These are phyloP conservation scores for Lipomyces sp. DNA, from an alignment of 805 yeast species.

Conservation along the genomic window DNA sequence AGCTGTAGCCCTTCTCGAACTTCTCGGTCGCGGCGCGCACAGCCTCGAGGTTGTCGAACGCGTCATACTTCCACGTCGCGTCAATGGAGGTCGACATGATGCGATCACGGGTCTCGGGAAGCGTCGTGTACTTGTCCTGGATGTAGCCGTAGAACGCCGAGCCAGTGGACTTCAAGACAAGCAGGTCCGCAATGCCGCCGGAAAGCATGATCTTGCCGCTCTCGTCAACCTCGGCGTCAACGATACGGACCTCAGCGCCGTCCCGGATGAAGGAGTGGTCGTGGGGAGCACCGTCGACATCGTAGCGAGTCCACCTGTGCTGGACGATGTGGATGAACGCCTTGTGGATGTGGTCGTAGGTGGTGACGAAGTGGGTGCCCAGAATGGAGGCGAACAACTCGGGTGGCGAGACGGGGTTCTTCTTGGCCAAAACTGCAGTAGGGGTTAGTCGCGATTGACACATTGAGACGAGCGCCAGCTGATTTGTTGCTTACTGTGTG, in stretches of 20 bases:
- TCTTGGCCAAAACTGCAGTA: slow-evolving; percentile 63
- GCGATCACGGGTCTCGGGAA: slow-evolving; percentile 78
- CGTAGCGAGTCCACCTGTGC: slow-evolving; percentile 73
- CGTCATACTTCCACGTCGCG: slow-evolving; percentile 36
- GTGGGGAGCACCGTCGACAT: slow-evolving; percentile 70
- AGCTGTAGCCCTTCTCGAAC: slow-evolving; percentile 62
- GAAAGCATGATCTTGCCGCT: slow-evolving; percentile 42
- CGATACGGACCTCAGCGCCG: slow-evolving; percentile 74
- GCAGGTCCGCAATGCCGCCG: slow-evolving; percentile 43
- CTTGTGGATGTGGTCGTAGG: slow-evolving; percentile 74
- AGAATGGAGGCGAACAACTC: slow-evolving; percentile 85
- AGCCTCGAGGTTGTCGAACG: slow-evolving; percentile 39
- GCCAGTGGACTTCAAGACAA: slow-evolving; percentile 83
- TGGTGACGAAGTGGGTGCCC: slow-evolving; percentile 73
- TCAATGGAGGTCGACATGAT: slow-evolving; percentile 79
- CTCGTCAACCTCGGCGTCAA: slow-evolving; percentile 37
- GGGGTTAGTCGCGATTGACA: too few species aligned
- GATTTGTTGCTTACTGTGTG: slow-evolving; percentile 12
- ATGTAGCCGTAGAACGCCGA: slow-evolving; percentile 89
- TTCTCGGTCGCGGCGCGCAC: slow-evolving; percentile 56
- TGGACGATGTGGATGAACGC: slow-evolving; percentile 66
- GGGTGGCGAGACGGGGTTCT: slow-evolving; percentile 77
- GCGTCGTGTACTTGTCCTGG: slow-evolving; percentile 83
- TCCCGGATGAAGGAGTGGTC: slow-evolving; percentile 82
- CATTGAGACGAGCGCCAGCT: background rate